A percentile compares a stretch with the other conserved stretches of the same genome.
These are phyloP conservation scores for Aspergillus versicolor DNA, from an alignment of 2,329 filamentous ascomycete genomes.

Conservation along the genomic window DNA sequence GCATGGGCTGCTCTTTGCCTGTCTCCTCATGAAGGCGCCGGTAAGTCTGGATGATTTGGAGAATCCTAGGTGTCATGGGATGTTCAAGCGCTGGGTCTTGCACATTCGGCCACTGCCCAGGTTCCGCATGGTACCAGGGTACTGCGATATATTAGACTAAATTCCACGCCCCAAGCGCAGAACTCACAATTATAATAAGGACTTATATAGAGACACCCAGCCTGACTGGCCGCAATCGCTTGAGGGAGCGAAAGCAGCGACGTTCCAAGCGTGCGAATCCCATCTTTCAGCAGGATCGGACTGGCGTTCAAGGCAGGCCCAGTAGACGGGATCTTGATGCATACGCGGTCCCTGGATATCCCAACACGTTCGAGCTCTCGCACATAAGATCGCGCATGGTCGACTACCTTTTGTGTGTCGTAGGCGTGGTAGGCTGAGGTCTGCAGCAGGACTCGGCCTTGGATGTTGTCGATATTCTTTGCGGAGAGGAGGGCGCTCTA, in stretches of 20 bases:
- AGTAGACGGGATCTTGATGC: constrained; percentile 54
- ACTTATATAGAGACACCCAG: constrained; percentile 49
- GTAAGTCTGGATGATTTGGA: constrained; percentile 53
- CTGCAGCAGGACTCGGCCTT: constrained; percentile 52
- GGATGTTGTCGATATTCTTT: constrained; percentile 45
- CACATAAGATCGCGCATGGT: constrained; percentile 49
- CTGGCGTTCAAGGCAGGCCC: constrained; percentile 49
- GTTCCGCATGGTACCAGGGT: constrained; percentile 32
- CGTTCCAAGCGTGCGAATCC: constrained; percentile 51
- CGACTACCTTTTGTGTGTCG: constrained; percentile 45
- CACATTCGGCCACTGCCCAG: constrained; percentile 43
- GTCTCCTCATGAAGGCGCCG: constrained; percentile 48
- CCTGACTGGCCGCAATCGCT: constrained; percentile 52
- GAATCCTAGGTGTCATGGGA: constrained; percentile 47
- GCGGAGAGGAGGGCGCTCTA: neutral
- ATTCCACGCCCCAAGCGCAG: too few relatives aligned
- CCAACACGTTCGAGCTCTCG: constrained; percentile 47
- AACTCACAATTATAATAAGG: constrained; percentile 47
- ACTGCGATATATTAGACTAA: constrained; percentile 26
- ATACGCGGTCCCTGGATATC: constrained; percentile 48
- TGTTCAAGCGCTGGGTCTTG: constrained; percentile 50
- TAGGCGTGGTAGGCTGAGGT: constrained; percentile 50
- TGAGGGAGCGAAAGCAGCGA: constrained; percentile 50
- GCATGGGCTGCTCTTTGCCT: constrained; percentile 46
- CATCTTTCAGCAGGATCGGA: constrained; percentile 43